Base-by-base conservation (phyloP, 2,329 filamentous ascomycete species). In the Arthroderma sp. region DNA sequence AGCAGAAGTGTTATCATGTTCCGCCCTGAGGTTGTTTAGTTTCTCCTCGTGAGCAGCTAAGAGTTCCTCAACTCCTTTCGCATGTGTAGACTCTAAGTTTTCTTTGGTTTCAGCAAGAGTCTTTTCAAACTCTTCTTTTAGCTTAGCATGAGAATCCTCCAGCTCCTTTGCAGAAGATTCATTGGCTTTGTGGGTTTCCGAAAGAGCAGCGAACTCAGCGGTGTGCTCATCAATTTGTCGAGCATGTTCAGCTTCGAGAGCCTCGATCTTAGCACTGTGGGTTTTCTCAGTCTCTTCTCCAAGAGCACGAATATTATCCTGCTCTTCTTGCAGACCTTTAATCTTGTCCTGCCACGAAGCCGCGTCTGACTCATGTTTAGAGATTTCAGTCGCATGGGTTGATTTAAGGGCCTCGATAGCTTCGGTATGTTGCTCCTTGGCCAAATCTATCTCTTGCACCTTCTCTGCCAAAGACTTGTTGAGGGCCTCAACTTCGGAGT, bases 21-120 rank as follows among this genome's bases (percentile, higher is more conserved):
- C 69, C 17, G 62, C 61, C 23, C 66, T 66, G 31, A 75, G 60
- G 31, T 65, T 63, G 9, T 67, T 66, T n/a, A 74, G 49, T 58
- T 74, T 73, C 17, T 68, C 63, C 19, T 75, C 72, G 21, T 73
- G 67, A 4, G 70, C 63, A 13, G 64, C 70, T 53, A 74, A 66
- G 19, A 74, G 66, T 54, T 73, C 68, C 59, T 74, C 71, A 44
- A 74, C 71, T 5, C 68, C 70, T 57, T 69, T 68, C 54, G 64
- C 67, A 56, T 74, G 72, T 49, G 71, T 68, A 3, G 67, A 67
- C 59, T 74, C 71, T 6, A 68, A 60, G 35, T 73, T 67, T 1
- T 67, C 64, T 33, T 68, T 56, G 61, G 70, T 71, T 37, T 71
- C 67, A 53, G 63, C 54, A 56, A 71, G 63, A 37, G 67, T 59